Base-by-base conservation (phyloP, 108 stramenopile genomes). In the Seminavis robusta region DNA sequence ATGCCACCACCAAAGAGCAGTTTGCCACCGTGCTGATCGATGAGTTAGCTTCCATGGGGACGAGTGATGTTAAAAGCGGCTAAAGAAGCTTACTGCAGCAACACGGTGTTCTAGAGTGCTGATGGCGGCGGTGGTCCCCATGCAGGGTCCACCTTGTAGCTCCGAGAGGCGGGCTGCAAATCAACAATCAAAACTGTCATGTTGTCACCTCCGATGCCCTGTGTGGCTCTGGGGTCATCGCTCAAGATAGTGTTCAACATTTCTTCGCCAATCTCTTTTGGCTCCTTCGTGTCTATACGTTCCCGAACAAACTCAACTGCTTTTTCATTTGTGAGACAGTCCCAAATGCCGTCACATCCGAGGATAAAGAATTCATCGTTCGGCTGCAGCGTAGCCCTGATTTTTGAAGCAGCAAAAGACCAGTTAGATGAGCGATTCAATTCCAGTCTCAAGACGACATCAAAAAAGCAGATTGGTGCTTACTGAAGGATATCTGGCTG, bases 291-390 rank as follows among this genome's bases (percentile, higher is more conserved):
- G 32, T 84, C 73, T 36, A 94, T 88, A 17, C 92, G 84, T 42
- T 71, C 63, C 15, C 73, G 74, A 11, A 97, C 95, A 61, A 90
- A 96, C 20, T 95, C 73, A 0, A 96, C 92, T 11, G 94, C 90
- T 55, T 87, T 73, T 73, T 98, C 92, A 56, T 87, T 88, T 20
- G 90, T 69, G 39, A 99, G 65, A 41, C 95, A 95, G 52, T 99
- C 98, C 97, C 96, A 99, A 41, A 99, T 90, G 25, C 98, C 98
- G 63, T 99, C 98, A 42, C 96, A 94, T 3, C 93, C 98, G 40
- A 99, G 47, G 30, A 99, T 63, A 49, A 95, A 56, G 50, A 99
- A 97, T 67, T 97, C 95, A 54, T 93, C 92, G n/a, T 40, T 56
- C 65, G 10, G 79, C 33, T 42, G 47, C 23, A 88, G 44, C 5